Base-by-base conservation (phyloP, 2,329 filamentous ascomycete genomes). In the Scorias spongiosa region DNA sequence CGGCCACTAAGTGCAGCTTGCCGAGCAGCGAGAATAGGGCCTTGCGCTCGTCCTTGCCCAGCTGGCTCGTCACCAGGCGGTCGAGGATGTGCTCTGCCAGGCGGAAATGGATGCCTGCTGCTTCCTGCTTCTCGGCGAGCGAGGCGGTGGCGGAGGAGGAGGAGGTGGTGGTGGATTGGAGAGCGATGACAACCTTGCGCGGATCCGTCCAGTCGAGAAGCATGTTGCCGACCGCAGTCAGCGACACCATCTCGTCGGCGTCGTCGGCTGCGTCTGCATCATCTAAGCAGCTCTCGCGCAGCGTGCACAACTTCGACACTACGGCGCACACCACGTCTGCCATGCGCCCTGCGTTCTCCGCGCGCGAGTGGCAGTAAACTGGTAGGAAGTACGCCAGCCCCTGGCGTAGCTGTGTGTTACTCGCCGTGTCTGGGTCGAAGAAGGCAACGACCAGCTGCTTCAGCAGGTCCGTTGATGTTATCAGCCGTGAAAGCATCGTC, bases 161-260 rank as follows among this genome's bases (percentile, higher is more conserved):
- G 20, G 7, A 26, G 20, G 20, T 4, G 20, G 20, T 50, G 5
- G 46, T 44, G 10, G 51, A 48, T 39, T 57, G 55, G 10, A 52
- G 51, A 39, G 57, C 57, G 10, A 55, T 57, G 10, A 78, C 66
- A 6, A 78, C 70, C 61, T 93, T 88, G 41, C 89, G 72, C 32
- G 88, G 87, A 60, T 96, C 89, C 0, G 89, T 96, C 91, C 89
- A 96, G 60, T 96, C 89, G 1, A 88, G 77, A 7, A 96, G 67
- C 56, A 87, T 89, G 2, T 84, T 78, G 1, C 84, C 86, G 46
- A 93, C 84, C 2, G 80, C 76, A 38, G 76, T 74, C 50, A 93
- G 74, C 53, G 55, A 58, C 8, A 89, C 83, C 78, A 93, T 87
- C 28, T 63, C 63, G 20, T 61, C 61, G 50, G 78, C 80, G 10